phyloP scores from a whole-genome alignment of 2,329 filamentous ascomycete genomes.

The Neonectria hederae region DNA sequence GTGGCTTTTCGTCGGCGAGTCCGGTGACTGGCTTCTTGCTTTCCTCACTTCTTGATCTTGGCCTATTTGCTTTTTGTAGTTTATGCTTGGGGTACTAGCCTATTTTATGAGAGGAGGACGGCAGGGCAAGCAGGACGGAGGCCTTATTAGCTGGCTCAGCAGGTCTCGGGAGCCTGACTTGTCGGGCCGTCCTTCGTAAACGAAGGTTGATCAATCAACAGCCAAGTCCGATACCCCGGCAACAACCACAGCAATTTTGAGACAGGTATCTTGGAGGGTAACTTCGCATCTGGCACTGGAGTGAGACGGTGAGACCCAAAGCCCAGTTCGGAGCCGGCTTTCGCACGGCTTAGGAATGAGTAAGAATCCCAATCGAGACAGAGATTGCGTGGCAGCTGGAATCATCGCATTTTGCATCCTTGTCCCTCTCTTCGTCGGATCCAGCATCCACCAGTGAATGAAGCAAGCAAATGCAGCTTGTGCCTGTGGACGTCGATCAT shows the following conservation, averaged over 20 bases:
- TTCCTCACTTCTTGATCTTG: not conserved
- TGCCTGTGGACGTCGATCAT: not conserved
- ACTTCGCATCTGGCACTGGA: not conserved
- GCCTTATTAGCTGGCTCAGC: not conserved
- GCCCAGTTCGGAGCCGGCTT: not conserved
- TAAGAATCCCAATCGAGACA: not conserved
- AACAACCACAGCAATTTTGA: slow-evolving; percentile 15
- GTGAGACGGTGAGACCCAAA: slow-evolving; percentile 1
- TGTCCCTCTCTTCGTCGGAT: not conserved
- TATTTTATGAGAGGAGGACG: not conserved
- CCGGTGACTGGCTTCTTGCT: not conserved
- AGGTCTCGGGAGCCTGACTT: slow-evolving; percentile 25
- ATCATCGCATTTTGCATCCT: not conserved
- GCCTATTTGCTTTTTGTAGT: slow-evolving; percentile 14
- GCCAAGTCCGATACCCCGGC: slow-evolving; percentile 15
- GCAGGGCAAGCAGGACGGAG: not conserved
- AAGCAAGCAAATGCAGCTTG: not conserved
- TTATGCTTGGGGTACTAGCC: not conserved
- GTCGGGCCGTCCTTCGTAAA: slow-evolving; percentile 20
- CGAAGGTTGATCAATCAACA: slow-evolving; percentile 12
- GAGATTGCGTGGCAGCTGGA: not conserved
- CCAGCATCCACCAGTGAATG: not conserved
- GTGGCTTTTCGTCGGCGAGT: slow-evolving; percentile 5
- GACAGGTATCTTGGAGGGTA: not conserved
- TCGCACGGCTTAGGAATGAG: slow-evolving; percentile 16